Conservation (phyloP, 2,329 filamentous ascomycete genomes). For the Colletotrichum chrysophilum region DNA sequence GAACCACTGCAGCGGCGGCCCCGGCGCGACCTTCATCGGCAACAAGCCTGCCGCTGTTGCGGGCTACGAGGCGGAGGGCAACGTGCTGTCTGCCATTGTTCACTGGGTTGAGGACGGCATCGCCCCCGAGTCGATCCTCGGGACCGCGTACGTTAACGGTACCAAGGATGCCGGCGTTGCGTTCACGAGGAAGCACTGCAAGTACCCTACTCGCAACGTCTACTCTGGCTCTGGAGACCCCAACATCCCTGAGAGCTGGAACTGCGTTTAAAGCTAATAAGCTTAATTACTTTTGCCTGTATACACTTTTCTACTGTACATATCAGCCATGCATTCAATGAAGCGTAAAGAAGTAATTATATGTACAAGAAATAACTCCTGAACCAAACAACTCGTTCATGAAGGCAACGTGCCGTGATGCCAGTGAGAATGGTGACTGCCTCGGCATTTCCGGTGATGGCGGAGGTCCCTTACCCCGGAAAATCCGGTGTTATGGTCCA, state of each 20-base stretch:
- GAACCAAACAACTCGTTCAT: not conserved
- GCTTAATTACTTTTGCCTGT: not conserved
- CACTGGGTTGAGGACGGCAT: conserved; percentile 36
- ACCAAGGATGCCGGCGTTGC: conserved; percentile 27
- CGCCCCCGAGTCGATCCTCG: conserved; percentile 33
- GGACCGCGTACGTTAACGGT: conserved; percentile 36
- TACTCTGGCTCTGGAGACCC: conserved; percentile 26
- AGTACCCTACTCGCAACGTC: conserved; percentile 36
- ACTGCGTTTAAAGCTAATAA: not conserved
- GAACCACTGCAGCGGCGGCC: conserved; percentile 35
- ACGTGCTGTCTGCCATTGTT: conserved; percentile 34
- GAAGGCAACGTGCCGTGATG: rapidly evolving
- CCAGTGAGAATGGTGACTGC: not conserved
- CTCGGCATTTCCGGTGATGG: not conserved
- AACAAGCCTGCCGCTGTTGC: conserved; percentile 26
- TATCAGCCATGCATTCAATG: not conserved
- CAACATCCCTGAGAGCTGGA: conserved; percentile 23
- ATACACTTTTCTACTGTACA: not conserved
- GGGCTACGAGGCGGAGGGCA: conserved; percentile 27
- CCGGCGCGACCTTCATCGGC: conserved; percentile 30
- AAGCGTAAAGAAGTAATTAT: not conserved
- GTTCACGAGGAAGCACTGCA: conserved; percentile 38
- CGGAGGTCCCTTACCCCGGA: not conserved
- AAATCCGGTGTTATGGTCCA: not conserved
- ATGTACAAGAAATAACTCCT: not conserved